Base-by-base conservation (phyloP, 306 rosid genomes). In the Trifolium repens region DNA sequence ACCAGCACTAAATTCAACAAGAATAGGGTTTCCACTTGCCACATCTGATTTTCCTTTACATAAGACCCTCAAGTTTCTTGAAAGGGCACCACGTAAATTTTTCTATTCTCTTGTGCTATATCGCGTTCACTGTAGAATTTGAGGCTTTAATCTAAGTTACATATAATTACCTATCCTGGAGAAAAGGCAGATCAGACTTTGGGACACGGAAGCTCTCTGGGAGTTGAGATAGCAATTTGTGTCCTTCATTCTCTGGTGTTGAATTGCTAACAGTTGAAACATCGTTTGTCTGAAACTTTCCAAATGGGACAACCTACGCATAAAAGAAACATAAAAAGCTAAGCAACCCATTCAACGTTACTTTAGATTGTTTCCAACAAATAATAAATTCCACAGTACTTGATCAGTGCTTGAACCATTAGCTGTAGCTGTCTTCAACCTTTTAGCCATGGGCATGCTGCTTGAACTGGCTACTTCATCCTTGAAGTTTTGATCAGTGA, bases 401-500 rank as follows among this genome's bases (percentile, higher is more conserved):
- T 89, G 87, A 79, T 81, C 85, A 22, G 64, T 79, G 79, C 62
- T 52, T 49, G 82, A 80, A 80, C 75, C 63, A 32, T 76, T 83
- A 37, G 84, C 82, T 63, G 75, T 30, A 80, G 82, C 64, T 47
- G 71, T 83, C 88, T 80, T 90, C 78, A 72, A 74, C 85, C 90
- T 83, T 84, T 91, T 91, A 8, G 78, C 64, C 74, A n/a, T 10
- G 17, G 91, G 81, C 64, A 70, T 69, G 79, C 85, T 13, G 79
- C 83, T 69, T 69, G 87, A 77, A 67, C 81, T 78, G 78, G 84
- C 84, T 83, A 63, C 87, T 58, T 86, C 87, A 55, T 86, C 87
- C 79, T 63, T 82, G 83, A 94, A 94, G 85, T 91, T 94, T 88
- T 91, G 98, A 82, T 85, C 96, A 4, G 85, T 83, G 80, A 84